phyloP scores from a whole-genome alignment of 139 green algal genomes.

The Tetraselmis chui region DNA sequence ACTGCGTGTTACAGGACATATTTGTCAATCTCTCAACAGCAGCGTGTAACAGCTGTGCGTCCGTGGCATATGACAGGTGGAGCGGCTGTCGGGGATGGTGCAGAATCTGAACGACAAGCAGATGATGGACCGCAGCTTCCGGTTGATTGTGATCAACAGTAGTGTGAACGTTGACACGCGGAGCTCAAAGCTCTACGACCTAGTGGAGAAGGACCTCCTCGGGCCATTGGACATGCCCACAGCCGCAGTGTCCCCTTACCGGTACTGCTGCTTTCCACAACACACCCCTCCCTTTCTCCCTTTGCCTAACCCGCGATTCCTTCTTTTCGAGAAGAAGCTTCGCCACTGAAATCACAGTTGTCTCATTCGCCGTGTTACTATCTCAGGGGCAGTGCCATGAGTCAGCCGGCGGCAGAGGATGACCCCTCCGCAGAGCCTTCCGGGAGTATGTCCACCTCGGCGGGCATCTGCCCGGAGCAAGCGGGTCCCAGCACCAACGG shows the following conservation, averaged over 20 bases:
- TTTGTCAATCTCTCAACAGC: no score
- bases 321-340: no score
- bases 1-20: no score
- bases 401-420: not conserved
- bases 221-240: slow-evolving; percentile 12
- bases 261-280: slow-evolving; percentile 41
- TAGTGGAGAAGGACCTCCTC: slow-evolving; percentile 70
- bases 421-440: no score
- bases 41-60: slow-evolving; percentile 11
- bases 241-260: slow-evolving; percentile 31
- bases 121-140: slow-evolving; percentile 26
- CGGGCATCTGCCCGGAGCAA: not conserved
- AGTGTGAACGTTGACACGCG: slow-evolving; percentile 51
- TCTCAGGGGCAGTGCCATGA: not conserved
- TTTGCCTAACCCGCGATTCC: not conserved
- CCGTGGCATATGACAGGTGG: slow-evolving; percentile 34
- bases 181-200: slow-evolving; percentile 69
- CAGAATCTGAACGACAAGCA: slow-evolving; percentile 19
- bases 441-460: not conserved
- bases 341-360: not conserved
- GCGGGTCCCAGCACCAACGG: not conserved
- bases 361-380: not conserved
- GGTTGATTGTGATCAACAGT: slow-evolving; percentile 67
- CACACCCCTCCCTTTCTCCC: slow-evolving; percentile 33
- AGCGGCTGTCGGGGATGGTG: slow-evolving; percentile 52